Percentiles rank a stretch among this genome's conserved stretches.
Evolutionary conservation across 495 filamentous ascomycete species (phyloP).

Genomic region (Podospora anserina): DNA sequence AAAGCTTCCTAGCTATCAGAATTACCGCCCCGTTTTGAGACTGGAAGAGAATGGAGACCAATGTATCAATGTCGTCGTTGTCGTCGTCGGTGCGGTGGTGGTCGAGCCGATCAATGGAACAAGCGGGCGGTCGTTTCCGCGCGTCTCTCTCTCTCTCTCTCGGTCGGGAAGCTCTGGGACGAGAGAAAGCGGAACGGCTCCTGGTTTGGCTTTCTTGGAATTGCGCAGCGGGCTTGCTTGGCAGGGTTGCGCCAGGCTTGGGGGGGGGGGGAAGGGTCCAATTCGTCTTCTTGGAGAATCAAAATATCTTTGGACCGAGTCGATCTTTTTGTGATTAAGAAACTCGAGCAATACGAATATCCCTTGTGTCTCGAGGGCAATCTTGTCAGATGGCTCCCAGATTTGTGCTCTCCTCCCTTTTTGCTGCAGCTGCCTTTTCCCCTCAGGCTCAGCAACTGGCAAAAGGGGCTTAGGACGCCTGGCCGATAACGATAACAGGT

Average conservation of each 20-base stretch:
- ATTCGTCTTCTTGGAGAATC: neutral
- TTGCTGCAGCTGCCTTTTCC: slow-evolving; percentile 7
- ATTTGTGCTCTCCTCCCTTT: neutral
- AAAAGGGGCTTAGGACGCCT: slow-evolving; percentile 3
- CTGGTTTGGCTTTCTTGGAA: neutral
- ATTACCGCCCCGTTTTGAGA: neutral
- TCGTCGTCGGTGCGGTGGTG: neutral
- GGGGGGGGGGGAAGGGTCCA: neutral
- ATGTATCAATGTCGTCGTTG: neutral
- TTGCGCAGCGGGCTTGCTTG: neutral
- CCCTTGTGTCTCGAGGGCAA: neutral
- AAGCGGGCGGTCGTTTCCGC: neutral
- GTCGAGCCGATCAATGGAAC: neutral
- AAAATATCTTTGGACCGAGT: neutral
- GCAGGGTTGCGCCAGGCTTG: neutral
- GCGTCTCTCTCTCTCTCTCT: neutral
- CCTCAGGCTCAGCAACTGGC: neutral
- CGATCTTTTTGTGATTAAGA: neutral
- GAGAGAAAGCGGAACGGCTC: neutral
- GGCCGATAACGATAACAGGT: slow-evolving; percentile 3
- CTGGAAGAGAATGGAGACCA: neutral
- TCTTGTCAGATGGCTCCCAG: neutral
- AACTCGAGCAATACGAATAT: neutral
- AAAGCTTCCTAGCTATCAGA: neutral
- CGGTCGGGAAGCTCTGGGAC: neutral